phyloP scores from a whole-genome alignment of 176 grass and related monocot species.

The Poa annua region DNA sequence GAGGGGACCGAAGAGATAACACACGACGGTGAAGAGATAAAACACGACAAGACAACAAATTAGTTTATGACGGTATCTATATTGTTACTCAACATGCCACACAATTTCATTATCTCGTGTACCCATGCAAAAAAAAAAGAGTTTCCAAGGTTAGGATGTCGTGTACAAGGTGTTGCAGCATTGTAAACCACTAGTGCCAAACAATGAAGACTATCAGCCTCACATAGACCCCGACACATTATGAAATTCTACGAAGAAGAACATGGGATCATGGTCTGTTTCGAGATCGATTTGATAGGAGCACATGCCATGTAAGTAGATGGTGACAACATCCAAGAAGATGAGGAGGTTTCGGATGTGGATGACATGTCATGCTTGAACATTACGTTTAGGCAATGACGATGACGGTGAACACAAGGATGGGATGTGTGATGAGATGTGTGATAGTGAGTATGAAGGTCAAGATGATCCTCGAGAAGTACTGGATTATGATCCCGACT shows the following conservation, averaged over 20 bases:
- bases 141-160: neutral
- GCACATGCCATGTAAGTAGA: neutral
- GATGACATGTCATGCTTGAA: neutral
- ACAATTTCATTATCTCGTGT: neutral
- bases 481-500: neutral
- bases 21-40: too few relatives aligned
- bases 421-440: neutral
- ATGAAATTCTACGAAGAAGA: neutral
- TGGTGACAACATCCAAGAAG: neutral
- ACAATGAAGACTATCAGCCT: neutral
- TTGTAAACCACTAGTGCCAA: neutral
- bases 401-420: neutral
- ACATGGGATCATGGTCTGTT: neutral
- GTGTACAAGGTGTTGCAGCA: neutral
- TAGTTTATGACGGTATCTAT: neutral
- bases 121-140: neutral
- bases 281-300: neutral
- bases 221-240: neutral
- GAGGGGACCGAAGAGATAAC: too few relatives aligned
- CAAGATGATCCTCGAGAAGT: neutral
- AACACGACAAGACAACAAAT: too few relatives aligned
- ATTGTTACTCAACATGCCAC: neutral
- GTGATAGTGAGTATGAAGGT: neutral
- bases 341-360: neutral
- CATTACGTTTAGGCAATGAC: neutral